Base-by-base conservation (phyloP, 2,329 filamentous ascomycete species). In the Alternaria dauci region DNA sequence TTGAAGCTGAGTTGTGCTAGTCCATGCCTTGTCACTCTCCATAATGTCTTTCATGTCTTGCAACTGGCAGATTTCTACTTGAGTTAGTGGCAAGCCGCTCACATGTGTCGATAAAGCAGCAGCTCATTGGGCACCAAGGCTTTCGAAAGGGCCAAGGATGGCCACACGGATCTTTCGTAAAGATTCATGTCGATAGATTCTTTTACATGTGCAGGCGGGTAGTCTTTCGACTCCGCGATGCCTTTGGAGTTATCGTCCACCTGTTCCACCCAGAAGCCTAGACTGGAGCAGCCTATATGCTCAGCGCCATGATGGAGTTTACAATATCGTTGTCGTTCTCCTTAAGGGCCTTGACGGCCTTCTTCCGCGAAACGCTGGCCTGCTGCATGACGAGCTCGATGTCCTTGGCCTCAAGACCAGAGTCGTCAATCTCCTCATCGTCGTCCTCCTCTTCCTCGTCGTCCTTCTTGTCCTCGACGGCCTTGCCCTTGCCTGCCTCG, bases 291-390 rank as follows among this genome's bases (percentile, higher is more conserved):
- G 59, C 65, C 70, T 78, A 85, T 84, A 85, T 84, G 77, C 83
- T 85, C 67, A 99, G 85, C 73, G 94, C 94, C 95, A 99, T 99
- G 85, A 99, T 99, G 75, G 95, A 97, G 88, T 99, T 99, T 86
- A 99, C 95, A 85, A 99, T 99, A 81, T 99, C 95, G 78, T 98
- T 97, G 85, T 98, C 94, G 80, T 99, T 99, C 86, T 98, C 95
- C 86, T 93, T 94, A 79, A 99, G 87, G 58, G 96, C 95, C 86
- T 98, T 99, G 85, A 99, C 89, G 64, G 95, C 95, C 89, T 98
- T 98, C 86, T 96, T 97, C 82, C 95, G 89, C 74, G 93, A 97
- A 76, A 99, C 96, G 77, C 86, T 95, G 75, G 95, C 95, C 84
- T 99, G 94, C 74, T 92, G 93, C 93, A 98, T 97, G 82, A 99